Base-by-base conservation (phyloP, 2,329 filamentous ascomycete species). In the Epichloe aotearoae region DNA sequence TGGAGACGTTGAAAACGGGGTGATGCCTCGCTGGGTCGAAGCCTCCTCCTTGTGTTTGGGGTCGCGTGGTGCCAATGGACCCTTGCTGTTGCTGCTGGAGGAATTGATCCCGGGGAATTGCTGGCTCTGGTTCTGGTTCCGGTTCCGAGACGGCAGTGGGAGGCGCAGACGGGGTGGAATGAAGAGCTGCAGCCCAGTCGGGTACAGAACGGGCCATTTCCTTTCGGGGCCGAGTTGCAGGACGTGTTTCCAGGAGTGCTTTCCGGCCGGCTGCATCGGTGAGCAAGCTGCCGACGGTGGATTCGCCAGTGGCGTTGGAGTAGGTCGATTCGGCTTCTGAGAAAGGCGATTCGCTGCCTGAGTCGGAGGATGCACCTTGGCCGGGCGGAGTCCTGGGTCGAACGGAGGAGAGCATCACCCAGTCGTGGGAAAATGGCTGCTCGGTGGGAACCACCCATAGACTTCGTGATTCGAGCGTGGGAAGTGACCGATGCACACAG, bases 241-340 rank as follows among this genome's bases (percentile, higher is more conserved):
- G 30, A 8, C 33, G 19, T 43, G 47, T 39, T 38, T 38, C 40
- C 5, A 15, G n/a, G 47, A 38, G 11, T 7, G 42, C 20, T 30
- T 11, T 30, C 30, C 33, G 26, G 42, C 26, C 10, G 12, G 26
- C 23, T 15, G 43, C 15, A 42, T 38, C 33, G 8, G 50, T 37
- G 12, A 43, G 46, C 14, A 51, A 19, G 47, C 52, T 54, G 12
- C 23, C 53, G 5, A 50, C 42, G 8, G 52, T 52, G 17, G 54
- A 52, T 34, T 50, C 46, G 8, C 50, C 52, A 5, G 55, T 57
- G 39, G 33, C n/a, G 50, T 20, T 52, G 15, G 53, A 52, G 23
- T 34, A 48, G n/a, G 37, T n/a, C 6, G 50, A 53, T 12, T 46
- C 54, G 17, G 51, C 42, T n/a, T 56, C 56, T 12, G 55, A 52